Evolutionary conservation across 768 basidiomycete genomes (phyloP).

Genomic region (Amyloporia xantha): DNA sequence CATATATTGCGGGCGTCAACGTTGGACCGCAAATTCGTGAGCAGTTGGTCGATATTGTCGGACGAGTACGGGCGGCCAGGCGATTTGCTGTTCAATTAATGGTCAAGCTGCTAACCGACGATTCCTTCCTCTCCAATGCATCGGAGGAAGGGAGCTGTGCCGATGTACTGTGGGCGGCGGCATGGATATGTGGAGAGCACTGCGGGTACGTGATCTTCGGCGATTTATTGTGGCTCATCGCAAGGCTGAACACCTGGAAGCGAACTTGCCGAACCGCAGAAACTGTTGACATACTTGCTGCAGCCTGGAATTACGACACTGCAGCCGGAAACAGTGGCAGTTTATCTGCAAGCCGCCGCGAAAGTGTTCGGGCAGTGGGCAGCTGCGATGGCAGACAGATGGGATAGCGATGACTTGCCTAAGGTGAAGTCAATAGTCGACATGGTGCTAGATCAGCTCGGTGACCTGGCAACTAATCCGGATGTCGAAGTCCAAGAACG

Average conservation of each 20-base stretch:
- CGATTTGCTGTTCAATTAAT: slow-evolving; percentile 79
- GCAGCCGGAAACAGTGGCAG: slow-evolving; percentile 58
- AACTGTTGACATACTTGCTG: slow-evolving; percentile 63
- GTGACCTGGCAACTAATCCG: slow-evolving; percentile 49
- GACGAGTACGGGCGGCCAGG: slow-evolving; percentile 70
- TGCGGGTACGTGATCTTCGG: slow-evolving; percentile 69
- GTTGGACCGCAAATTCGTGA: slow-evolving; percentile 74
- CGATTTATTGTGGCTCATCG: background rate
- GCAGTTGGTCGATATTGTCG: slow-evolving; percentile 81
- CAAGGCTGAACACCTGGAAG: slow-evolving; percentile 32
- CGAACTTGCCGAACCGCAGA: slow-evolving; percentile 73
- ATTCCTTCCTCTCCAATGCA: slow-evolving; percentile 61
- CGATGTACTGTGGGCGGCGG: slow-evolving; percentile 88
- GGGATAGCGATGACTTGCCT: slow-evolving; percentile 66
- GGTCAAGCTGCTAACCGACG: slow-evolving; percentile 75
- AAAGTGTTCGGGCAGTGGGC: slow-evolving; percentile 89
- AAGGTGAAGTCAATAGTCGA: slow-evolving; percentile 62
- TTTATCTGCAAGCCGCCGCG: slow-evolving; percentile 75
- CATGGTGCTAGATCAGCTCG: slow-evolving; percentile 50
- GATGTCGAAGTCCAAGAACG: slow-evolving; percentile 92
- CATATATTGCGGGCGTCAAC: slow-evolving; percentile 78
- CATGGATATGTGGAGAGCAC: slow-evolving; percentile 96
- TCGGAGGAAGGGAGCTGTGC: slow-evolving; percentile 68
- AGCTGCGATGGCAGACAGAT: slow-evolving; percentile 64
- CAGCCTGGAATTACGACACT: slow-evolving; percentile 51